phyloP scores from a whole-genome alignment of 306 rosid species.

The Cicer judaicum region DNA sequence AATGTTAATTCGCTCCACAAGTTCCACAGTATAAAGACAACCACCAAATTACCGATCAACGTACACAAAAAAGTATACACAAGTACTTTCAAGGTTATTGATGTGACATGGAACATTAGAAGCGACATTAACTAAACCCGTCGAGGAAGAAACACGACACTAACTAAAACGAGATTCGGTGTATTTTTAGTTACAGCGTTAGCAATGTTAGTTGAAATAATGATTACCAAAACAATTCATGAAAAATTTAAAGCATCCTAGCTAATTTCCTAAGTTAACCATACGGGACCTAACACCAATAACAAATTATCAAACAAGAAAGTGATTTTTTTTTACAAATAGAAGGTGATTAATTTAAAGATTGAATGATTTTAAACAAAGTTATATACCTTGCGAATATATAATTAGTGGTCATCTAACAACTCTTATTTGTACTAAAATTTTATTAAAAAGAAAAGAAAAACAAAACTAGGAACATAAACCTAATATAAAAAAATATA shows the following conservation, averaged over 20 bases:
- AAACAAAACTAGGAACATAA: too few relatives aligned
- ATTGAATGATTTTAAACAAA: background rate
- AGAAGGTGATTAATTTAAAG: background rate
- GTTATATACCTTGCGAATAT: background rate
- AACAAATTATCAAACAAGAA: background rate
- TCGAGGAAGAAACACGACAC: background rate
- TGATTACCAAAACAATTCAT: conserved; percentile 2
- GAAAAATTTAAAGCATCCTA: background rate
- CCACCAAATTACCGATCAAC: conserved; percentile 11
- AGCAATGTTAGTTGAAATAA: conserved; percentile 38
- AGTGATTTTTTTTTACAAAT: background rate
- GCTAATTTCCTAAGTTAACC: background rate
- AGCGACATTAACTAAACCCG: conserved; percentile 36
- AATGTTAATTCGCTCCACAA: background rate
- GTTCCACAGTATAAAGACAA: background rate
- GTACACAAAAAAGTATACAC: background rate
- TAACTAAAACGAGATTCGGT: background rate
- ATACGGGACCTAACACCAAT: background rate
- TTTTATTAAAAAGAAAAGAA: too few relatives aligned
- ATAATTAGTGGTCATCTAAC: too few relatives aligned
- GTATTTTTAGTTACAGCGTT: conserved; percentile 29
- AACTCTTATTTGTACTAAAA: background rate
- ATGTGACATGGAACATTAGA: conserved; percentile 5
- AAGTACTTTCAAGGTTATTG: background rate
- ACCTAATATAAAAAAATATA: too few relatives aligned